These are phyloP conservation scores for Coemansia sp. DNA, from an alignment of 192 early-diverging fungal species.

Conservation along the genomic window DNA sequence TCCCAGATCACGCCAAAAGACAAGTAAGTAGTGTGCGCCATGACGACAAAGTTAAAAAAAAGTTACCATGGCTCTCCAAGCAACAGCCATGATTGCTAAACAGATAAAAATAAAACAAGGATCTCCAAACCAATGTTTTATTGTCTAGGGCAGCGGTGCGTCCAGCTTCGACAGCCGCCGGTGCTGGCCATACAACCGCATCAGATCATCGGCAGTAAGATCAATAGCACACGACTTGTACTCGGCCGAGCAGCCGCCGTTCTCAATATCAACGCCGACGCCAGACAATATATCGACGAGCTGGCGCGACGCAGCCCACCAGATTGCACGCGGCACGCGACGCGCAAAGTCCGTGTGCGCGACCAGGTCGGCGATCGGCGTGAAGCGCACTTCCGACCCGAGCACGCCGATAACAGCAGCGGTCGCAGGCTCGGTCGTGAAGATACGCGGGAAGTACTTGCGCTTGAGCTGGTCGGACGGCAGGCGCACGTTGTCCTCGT, in stretches of 20 bases:
- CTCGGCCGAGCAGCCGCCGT: constrained; percentile 36
- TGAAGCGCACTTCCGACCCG: constrained; percentile 72
- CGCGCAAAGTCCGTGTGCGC: constrained; percentile 77
- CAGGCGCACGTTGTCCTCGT: constrained; percentile 37
- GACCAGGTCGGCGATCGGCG: constrained; percentile 66
- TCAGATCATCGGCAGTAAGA: constrained; percentile 49
- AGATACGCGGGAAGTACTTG: constrained; percentile 58
- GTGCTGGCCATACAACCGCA: constrained; percentile 45
- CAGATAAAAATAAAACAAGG: too few relatives aligned
- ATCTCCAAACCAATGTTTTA: too few relatives aligned
- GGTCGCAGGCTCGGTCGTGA: constrained; percentile 58
- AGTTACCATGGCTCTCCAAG: too few relatives aligned
- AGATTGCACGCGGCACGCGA: constrained; percentile 64
- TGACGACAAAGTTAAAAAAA: too few relatives aligned
- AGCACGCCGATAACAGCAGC: constrained; percentile 79
- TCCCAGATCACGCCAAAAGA: too few relatives aligned
- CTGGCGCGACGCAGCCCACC: constrained; percentile 67
- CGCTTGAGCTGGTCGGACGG: constrained; percentile 43
- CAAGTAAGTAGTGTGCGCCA: too few relatives aligned
- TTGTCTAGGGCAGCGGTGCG: too few relatives aligned
- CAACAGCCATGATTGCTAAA: too few relatives aligned
- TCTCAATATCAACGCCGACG: constrained; percentile 52
- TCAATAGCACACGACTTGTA: constrained; percentile 54
- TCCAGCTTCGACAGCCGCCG: constrained; percentile 45
- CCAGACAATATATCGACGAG: constrained; percentile 64